Evolutionary conservation across 140 eudicot genomes (phyloP).

Genomic region (Cichorium intybus): DNA sequence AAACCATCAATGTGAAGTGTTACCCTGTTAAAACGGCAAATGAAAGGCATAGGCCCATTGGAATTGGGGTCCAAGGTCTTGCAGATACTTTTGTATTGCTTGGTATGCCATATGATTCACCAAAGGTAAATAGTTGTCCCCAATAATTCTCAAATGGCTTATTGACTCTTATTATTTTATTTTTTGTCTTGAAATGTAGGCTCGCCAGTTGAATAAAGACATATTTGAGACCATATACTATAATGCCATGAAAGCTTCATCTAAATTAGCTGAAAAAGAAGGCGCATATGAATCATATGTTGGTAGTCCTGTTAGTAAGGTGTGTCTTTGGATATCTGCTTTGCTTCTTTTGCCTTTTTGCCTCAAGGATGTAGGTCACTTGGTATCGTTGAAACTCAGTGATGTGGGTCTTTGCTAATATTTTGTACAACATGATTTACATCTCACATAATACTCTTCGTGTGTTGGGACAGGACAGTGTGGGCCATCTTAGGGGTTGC

Average conservation of each 20-base stretch:
- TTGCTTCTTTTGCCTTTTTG: too few relatives aligned
- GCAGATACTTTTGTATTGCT: slow-evolving; percentile 94
- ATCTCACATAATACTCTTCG: too few relatives aligned
- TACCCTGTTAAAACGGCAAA: slow-evolving; percentile 98
- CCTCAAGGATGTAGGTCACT: too few relatives aligned
- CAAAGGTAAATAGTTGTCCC: slow-evolving; percentile 60
- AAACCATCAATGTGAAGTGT: slow-evolving; percentile 73
- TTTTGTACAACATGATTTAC: too few relatives aligned
- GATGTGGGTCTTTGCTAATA: too few relatives aligned
- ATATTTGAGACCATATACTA: slow-evolving; percentile 95
- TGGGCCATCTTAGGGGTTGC: too few relatives aligned
- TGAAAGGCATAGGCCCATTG: slow-evolving; percentile 85
- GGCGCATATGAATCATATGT: slow-evolving; percentile 79
- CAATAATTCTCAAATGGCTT: neutral
- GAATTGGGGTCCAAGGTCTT: slow-evolving; percentile 97
- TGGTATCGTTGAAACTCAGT: too few relatives aligned
- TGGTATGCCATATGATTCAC: slow-evolving; percentile 98
- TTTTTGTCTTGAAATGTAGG: slow-evolving; percentile 43
- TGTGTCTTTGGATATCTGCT: neutral
- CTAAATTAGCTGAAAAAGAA: slow-evolving; percentile 75
- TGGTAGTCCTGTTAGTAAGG: slow-evolving; percentile 98
- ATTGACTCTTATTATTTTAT: neutral
- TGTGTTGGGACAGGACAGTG: too few relatives aligned
- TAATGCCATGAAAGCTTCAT: slow-evolving; percentile 83
- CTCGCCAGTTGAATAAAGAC: slow-evolving; percentile 92